Conservation (phyloP, 176 grass and related monocot species). For the Paspalum vaginatum region DNA sequence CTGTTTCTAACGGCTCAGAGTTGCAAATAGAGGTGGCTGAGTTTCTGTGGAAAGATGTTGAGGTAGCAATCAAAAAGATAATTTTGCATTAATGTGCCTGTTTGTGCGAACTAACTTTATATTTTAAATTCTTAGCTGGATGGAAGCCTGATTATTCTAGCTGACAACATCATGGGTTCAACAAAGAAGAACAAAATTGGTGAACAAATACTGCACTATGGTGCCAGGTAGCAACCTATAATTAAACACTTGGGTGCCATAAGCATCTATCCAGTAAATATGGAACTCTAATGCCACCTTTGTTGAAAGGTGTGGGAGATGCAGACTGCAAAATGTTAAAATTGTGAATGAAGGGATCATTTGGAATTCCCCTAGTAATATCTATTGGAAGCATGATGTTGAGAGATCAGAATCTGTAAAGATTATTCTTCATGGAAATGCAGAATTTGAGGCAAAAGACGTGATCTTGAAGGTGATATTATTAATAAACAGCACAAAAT, state of each 20-base stretch:
- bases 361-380: conserved; percentile 78
- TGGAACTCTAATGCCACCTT: conserved; percentile 34
- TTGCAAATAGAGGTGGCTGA: conserved; percentile 94
- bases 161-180: conserved; percentile 91
- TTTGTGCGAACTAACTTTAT: conserved; percentile 23
- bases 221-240: conserved; percentile 54
- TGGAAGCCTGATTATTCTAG: conserved; percentile 85
- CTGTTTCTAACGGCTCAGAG: conserved; percentile 80
- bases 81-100: background rate
- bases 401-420: conserved; percentile 84
- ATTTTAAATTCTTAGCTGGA: conserved; percentile 61
- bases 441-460: conserved; percentile 91
- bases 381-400: conserved; percentile 95
- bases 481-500: conserved; percentile 6
- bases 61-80: conserved; percentile 58
- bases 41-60: conserved; percentile 88
- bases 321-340: conserved; percentile 72
- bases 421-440: conserved; percentile 92
- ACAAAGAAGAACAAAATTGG: conserved; percentile 52
- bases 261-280: background rate
- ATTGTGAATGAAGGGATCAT: conserved; percentile 85
- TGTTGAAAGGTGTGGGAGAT: conserved; percentile 74
- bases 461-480: conserved; percentile 68
- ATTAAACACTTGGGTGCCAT: background rate
- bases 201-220: conserved; percentile 78